These are phyloP conservation scores for Zangia roseola DNA, from an alignment of 768 basidiomycete genomes.

Conservation along the genomic window DNA sequence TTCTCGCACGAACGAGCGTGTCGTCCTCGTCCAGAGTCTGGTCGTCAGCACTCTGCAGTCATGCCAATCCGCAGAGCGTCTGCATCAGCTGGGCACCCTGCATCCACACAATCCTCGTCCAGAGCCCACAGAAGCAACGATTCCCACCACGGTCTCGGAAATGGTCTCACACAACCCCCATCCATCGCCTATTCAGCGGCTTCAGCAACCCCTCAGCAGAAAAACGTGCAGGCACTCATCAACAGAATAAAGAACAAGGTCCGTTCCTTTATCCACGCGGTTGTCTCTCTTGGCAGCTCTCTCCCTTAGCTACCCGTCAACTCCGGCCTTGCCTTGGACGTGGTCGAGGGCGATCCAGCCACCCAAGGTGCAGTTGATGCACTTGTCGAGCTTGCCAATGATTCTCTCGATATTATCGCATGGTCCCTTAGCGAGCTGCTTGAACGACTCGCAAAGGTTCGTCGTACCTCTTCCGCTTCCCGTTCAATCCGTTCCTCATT, in stretches of 20 bases:
- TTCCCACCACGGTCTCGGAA: conserved; percentile 46
- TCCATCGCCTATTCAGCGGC: conserved; percentile 38
- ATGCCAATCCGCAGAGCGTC: conserved; percentile 63
- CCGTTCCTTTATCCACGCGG: conserved; percentile 14
- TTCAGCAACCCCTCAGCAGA: conserved; percentile 67
- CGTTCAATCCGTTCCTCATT: conserved; percentile 11
- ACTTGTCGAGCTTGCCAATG: conserved; percentile 73
- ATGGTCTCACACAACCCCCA: conserved; percentile 32
- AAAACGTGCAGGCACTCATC: conserved; percentile 77
- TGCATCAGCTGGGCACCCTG: conserved; percentile 47
- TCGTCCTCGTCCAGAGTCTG: conserved; percentile 10
- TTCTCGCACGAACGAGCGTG: conserved; percentile 23
- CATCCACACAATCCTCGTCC: conserved; percentile 35
- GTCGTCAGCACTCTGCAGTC: conserved; percentile 25
- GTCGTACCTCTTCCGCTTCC: conserved; percentile 11
- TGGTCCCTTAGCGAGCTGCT: conserved; percentile 75
- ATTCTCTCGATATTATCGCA: conserved; percentile 78
- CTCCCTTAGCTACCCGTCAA: conserved; percentile 72
- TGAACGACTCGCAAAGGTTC: conserved; percentile 75
- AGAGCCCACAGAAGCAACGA: conserved; percentile 64
- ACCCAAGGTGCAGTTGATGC: conserved; percentile 76
- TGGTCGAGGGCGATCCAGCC: conserved; percentile 73
- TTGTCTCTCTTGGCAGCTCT: background rate
- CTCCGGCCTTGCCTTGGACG: conserved; percentile 72
- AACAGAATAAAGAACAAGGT: conserved; percentile 83